Percentiles rank a stretch among this genome's conserved stretches.
Conservation (phyloP, 768 basidiomycete genomes). For the Suillus placidus region DNA sequence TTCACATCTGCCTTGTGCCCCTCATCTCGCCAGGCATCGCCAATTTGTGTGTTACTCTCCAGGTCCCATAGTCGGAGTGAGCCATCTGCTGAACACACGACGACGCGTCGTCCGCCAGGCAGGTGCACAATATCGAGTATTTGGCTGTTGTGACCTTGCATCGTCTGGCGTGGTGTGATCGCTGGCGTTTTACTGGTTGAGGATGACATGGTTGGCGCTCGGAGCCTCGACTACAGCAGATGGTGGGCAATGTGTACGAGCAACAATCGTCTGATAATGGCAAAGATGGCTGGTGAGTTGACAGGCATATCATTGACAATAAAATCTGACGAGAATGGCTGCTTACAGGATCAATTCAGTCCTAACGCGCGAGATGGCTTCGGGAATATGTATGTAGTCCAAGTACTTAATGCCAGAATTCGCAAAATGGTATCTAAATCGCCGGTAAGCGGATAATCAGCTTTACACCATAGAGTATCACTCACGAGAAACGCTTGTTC, state of each 20-base stretch:
- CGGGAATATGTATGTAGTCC: not conserved
- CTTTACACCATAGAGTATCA: too few species aligned
- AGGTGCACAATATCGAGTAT: not conserved
- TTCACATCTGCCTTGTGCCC: too few species aligned
- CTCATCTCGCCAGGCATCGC: not conserved
- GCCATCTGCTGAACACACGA: not conserved
- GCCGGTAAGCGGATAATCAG: not conserved
- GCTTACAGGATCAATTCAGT: not conserved
- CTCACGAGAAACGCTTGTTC: not conserved
- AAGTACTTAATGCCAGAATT: not conserved
- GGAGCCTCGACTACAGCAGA: not conserved
- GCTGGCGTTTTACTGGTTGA: not conserved
- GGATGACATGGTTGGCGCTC: not conserved
- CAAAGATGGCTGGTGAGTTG: not conserved
- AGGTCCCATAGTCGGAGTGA: not conserved
- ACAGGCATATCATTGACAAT: not conserved
- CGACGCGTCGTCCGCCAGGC: not conserved
- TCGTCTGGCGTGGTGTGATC: not conserved
- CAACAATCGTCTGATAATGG: not conserved
- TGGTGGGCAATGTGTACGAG: not conserved
- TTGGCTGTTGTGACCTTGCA: not conserved
- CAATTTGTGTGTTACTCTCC: not conserved
- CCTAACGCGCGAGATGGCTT: not conserved
- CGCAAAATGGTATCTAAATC: not conserved
- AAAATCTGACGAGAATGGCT: not conserved